Evolutionary conservation across 805 yeast genomes (phyloP), one percentile per base, ranked within the genome.

Genomic region (Kuraishia hungarica): DNA sequence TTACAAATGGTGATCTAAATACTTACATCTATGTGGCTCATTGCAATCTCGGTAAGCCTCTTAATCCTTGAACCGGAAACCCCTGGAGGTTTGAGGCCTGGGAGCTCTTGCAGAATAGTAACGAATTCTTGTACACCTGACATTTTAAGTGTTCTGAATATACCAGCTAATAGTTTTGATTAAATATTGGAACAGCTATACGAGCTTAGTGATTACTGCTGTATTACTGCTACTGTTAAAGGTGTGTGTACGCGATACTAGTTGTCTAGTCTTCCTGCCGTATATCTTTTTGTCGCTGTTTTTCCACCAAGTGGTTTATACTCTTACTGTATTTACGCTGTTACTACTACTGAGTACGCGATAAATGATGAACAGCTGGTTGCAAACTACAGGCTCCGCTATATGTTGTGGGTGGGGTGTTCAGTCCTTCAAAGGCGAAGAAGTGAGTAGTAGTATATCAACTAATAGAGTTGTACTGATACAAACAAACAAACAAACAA

Each of bases 61-160:
- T 89, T 89, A 71, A 93, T 94, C 74, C 97, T 90, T 55, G 96
- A 84, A 50, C 98, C 98, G 28, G 97, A 91, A 54, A 93, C 94
- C 58, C 99, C 98, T 15, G 93, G 93, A 17, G 97, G 82, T 70
- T 85, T 86, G 62, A 87, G 72, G 5, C 79, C 75, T 28, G 79
- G 74, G 54, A 81, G 67, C 64, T 80, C 84, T 59, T 74, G 75
- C 56, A 80, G 69, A 35, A 74, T 72, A 51, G 70, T 59, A 59
- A 78, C 81, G 62, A 81, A 80, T 60, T 78, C 74, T 61, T 75
- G 77, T 57, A 72, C 10, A 46, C 24, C 49, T 23, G 51, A 23
- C 51, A 49, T 49, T 15, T 35, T 15, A 13, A 13, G 5, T 35
- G 43, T 15, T 35, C 43, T 15, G n/a, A n/a, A n/a, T n/a, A n/a